A percentile compares a stretch with the other conserved stretches of the same genome.
These are phyloP conservation scores for Petunia secreta DNA, from an alignment of 257 asterid species.

Conservation along the genomic window DNA sequence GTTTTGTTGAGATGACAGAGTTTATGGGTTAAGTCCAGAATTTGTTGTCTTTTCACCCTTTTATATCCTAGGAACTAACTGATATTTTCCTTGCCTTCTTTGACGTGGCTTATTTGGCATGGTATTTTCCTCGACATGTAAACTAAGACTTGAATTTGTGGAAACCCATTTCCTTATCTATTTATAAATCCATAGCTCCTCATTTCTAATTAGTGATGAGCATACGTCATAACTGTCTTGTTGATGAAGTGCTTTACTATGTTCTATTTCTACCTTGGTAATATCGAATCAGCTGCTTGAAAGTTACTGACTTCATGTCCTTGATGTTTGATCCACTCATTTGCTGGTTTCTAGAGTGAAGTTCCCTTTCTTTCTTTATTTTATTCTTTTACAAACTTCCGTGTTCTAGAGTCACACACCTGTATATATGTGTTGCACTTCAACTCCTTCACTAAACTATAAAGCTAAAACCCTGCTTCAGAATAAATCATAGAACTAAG, in stretches of 20 bases:
- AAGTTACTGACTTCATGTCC: constrained; percentile 1
- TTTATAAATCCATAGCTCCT: background rate
- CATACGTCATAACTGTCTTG: background rate
- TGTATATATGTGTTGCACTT: background rate
- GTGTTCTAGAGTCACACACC: background rate
- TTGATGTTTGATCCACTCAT: background rate
- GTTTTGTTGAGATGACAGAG: background rate
- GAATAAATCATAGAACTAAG: background rate
- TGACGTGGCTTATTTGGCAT: no score
- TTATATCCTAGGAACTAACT: background rate
- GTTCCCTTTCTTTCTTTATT: background rate
- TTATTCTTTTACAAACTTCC: background rate
- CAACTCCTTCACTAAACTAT: constrained; percentile 4
- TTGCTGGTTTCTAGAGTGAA: constrained; percentile 10
- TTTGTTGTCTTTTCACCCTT: background rate
- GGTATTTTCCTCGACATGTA: no score
- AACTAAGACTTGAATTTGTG: no score
- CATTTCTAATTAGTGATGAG: background rate
- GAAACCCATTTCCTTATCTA: no score
- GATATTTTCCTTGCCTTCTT: no score
- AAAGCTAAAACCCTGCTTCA: background rate
- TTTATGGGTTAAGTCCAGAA: background rate
- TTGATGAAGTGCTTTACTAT: background rate
- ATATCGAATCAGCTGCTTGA: background rate
- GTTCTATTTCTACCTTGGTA: background rate